Evolutionary conservation across 1,284 basidiomycete genomes (phyloP), one percentile per base, ranked within the genome.

Genomic region (Pseudozyma sp.): DNA sequence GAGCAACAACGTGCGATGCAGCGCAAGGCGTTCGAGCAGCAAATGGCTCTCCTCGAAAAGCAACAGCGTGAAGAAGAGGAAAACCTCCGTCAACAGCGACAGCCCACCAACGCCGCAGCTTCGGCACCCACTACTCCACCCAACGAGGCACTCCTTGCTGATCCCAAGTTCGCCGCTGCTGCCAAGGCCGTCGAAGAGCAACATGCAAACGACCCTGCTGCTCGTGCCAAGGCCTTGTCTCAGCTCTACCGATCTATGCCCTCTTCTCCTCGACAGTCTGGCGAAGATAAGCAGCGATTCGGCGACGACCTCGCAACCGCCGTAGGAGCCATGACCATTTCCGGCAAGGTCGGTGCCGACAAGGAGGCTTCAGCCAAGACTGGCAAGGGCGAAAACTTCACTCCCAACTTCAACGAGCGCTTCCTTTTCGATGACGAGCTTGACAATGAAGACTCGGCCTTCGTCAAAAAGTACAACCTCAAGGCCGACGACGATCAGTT

Each of bases 401-500:
- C 80, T 2, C 81, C 82, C 5, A 76, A 70, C 53, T 82, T 84
- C 64, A 80, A 78, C 60, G 81, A 83, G 53, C 76, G 70, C 42
- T 83, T 83, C 57, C 73, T 84, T 44, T 82, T 83, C 52, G 80
- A 82, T 56, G 81, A 83, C 57, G 82, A 83, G 58, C 75, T 82
- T 53, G 78, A 82, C 44, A 76, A 80, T 52, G 79, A 83, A 49
- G 83, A 85, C 60, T 84, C 83, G 34, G 77, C 81, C 19, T 85
- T 85, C 59, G 74, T 84, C 54, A 78, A 76, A 52, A 82, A 78
- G 79, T 85, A 85, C 81, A 83, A 83, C 56, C 76, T 84, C 53
- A 59, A 80, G 35, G 77, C 69, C 19, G 77, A 72, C 39, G 80
- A 82, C 34, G 80, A 83, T 53, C 94, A 94, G 86, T 96, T 89